Evolutionary conservation across 768 basidiomycete species (phyloP), one percentile per base, ranked within the genome.

Genomic region (Mrakia gelida): DNA sequence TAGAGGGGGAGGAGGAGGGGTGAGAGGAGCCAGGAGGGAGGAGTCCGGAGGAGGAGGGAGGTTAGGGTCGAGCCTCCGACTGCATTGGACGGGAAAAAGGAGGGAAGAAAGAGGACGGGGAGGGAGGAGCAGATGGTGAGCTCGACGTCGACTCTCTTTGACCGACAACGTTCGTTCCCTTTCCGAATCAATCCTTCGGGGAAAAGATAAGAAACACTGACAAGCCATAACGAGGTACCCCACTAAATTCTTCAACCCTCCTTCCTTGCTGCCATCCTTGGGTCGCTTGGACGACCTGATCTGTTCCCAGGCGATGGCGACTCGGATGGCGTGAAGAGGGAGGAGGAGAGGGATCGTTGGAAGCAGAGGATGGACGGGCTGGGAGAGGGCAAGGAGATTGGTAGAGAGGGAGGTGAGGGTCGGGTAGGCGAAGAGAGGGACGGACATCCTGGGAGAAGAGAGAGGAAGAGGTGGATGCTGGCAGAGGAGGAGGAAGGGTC

Each of bases 331-430:
- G 41, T 70, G 67, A 1, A 70, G 34, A 16, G 67, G 67, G 67
- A 70, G 34, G 67, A 70, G 67, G 9, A 70, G 34, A n/a, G 67
- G 67, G 67, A 70, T 43, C 23, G 67, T 26, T 26, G 67, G 67
- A 3, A 70, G 67, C 41, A 70, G 67, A 23, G 67, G 67, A 30
- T 70, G 67, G 38, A 70, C 13, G 67, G 67, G 67, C 6, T 9
- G 38, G 41, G 67, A 70, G 41, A 70, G 67, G 13, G 10, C 23
- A 41, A 43, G 38, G 38, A 70, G 34, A 41, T 45, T 70, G 15
- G 15, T 16, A 1, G 67, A 41, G 34, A 70, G 41, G 38, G 34
- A 41, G 21, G 23, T 11, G 21, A 70, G 38, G 41, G 67, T 15
- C 1, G 67, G 67, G 38, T 18, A 13, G 34, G 41, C 26, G 16